phyloP scores from a whole-genome alignment of 2,329 filamentous ascomycete genomes.

The Keithomyces neogunnii region DNA sequence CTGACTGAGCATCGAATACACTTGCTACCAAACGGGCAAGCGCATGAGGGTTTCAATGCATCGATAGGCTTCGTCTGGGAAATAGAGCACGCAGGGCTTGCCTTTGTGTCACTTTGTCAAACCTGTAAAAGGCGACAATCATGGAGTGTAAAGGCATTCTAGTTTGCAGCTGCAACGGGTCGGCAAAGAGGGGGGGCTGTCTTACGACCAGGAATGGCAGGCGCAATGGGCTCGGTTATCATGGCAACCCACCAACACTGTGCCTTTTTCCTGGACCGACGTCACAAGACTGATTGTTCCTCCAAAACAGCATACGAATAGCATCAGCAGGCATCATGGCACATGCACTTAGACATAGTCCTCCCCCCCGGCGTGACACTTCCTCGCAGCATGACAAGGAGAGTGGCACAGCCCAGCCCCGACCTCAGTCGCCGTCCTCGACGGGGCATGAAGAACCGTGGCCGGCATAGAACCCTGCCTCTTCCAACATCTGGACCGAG shows the following conservation, averaged over 20 bases:
- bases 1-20: too few relatives aligned
- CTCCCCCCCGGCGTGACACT: not conserved
- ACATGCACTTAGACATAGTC: conserved; percentile 5
- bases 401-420: not conserved
- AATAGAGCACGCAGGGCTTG: too few relatives aligned
- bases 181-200: too few relatives aligned
- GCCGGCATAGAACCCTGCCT: conserved; percentile 5
- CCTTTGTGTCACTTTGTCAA: too few relatives aligned
- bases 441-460: not conserved
- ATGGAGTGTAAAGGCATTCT: too few relatives aligned
- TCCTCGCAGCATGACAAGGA: conserved; percentile 3
- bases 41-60: too few relatives aligned
- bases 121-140: too few relatives aligned
- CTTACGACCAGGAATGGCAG: not conserved
- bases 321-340: conserved; percentile 4
- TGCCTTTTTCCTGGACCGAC: not conserved
- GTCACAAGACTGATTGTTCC: not conserved
- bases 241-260: not conserved
- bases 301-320: not conserved
- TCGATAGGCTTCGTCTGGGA: too few relatives aligned
- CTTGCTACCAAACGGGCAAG: too few relatives aligned
- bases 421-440: not conserved
- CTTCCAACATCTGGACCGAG: conserved; percentile 1
- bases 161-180: too few relatives aligned
- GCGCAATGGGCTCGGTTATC: not conserved